Percentiles rank a stretch among this genome's conserved stretches.
These are phyloP conservation scores for Chlorella vulgaris DNA, from an alignment of 139 green algal species.

Conservation along the genomic window DNA sequence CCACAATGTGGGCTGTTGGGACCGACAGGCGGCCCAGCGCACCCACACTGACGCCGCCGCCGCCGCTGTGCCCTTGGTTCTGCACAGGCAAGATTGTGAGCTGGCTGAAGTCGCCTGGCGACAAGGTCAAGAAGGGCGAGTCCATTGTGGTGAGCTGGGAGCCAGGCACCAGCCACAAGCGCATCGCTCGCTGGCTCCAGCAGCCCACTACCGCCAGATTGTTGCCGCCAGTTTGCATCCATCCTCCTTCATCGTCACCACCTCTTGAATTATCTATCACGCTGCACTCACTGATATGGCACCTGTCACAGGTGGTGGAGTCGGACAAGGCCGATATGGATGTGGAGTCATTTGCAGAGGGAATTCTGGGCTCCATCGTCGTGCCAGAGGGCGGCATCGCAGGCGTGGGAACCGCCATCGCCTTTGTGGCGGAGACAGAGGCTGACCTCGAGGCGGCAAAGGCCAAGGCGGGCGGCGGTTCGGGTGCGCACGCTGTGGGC, in stretches of 20 bases:
- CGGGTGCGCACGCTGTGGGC: not conserved
- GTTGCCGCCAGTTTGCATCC: not conserved
- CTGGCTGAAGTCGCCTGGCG: conserved; percentile 93
- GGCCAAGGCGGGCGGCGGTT: conserved; percentile 70
- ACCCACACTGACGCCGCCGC: not conserved
- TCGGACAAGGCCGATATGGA: conserved; percentile 99
- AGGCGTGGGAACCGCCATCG: conserved; percentile 91
- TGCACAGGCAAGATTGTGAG: conserved; percentile 91
- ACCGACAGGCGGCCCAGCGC: not conserved
- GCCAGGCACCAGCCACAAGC: no score
- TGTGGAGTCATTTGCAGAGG: conserved; percentile 95
- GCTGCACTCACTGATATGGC: not conserved
- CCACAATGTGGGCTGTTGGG: not conserved
- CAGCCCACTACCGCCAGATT: not conserved
- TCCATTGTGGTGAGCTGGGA: conserved; percentile 95
- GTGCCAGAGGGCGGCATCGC: conserved; percentile 87
- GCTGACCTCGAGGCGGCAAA: conserved; percentile 94
- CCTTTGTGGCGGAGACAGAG: conserved; percentile 94
- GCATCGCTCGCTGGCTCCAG: no score
- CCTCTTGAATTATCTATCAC: not conserved
- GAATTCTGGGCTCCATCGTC: conserved; percentile 87
- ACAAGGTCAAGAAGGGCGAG: conserved; percentile 92
- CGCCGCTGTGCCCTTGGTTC: not conserved
- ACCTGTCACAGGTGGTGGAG: conserved; percentile 41
- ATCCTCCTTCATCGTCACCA: not conserved